Percentiles rank a stretch among this genome's conserved stretches.
Evolutionary conservation across 176 grass and related monocot genomes (phyloP).

Genomic region (Calamus simplicifolius): DNA sequence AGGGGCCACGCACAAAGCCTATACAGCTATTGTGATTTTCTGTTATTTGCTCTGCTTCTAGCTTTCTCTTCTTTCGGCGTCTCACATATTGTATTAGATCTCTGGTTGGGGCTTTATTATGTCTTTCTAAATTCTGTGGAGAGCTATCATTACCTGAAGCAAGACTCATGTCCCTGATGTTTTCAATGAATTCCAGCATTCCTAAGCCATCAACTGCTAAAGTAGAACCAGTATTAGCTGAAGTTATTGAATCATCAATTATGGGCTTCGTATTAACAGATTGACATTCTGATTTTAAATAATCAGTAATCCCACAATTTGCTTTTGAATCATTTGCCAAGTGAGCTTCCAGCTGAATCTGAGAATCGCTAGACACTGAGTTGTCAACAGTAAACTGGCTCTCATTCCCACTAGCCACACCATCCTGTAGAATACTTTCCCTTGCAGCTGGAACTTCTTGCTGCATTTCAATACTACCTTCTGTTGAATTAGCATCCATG

Average conservation of each 20-base stretch:
- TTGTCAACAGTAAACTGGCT: not conserved
- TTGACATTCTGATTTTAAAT: conserved; percentile 3
- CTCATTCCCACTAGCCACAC: not conserved
- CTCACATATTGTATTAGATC: conserved; percentile 57
- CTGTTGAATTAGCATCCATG: conserved; percentile 25
- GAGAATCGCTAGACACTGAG: not conserved
- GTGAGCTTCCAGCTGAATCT: conserved; percentile 11
- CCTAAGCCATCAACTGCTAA: not conserved
- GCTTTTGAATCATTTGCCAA: conserved; percentile 12
- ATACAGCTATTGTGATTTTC: conserved; percentile 11
- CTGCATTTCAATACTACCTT: not conserved
- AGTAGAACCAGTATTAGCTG: not conserved
- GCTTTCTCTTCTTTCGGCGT: conserved; percentile 42
- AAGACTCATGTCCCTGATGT: conserved; percentile 6
- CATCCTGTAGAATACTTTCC: not conserved
- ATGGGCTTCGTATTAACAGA: not conserved
- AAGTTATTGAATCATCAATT: conserved; percentile 14
- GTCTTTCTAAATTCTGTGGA: conserved; percentile 10
- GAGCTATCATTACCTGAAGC: not conserved
- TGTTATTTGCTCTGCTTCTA: conserved; percentile 5
- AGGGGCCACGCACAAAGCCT: conserved; percentile 62
- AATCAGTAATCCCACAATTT: not conserved
- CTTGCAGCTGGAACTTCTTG: conserved; percentile 12
- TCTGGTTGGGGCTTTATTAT: conserved; percentile 37
- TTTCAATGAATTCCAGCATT: not conserved